Evolutionary conservation across 2,329 filamentous ascomycete genomes (phyloP).

Genomic region (Lomentospora prolificans): DNA sequence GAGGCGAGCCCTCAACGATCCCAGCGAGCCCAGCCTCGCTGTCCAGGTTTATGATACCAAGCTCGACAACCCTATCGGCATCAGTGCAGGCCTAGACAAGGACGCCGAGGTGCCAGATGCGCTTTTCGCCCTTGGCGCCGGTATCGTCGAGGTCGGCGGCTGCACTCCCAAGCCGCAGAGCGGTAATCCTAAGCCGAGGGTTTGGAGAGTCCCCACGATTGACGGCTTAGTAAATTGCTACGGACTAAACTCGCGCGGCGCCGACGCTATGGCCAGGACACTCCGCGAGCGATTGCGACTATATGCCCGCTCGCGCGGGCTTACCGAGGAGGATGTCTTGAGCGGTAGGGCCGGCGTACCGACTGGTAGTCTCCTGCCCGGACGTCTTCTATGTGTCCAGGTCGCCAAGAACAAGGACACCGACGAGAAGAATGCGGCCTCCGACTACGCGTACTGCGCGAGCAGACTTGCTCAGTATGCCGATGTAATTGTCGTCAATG

Average conservation of each 20-base stretch:
- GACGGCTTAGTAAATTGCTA: slow-evolving; percentile 92
- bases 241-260: slow-evolving; percentile 85
- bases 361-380: slow-evolving; percentile 67
- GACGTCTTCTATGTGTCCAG: slow-evolving; percentile 78
- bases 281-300: slow-evolving; percentile 68
- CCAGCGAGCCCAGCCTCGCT: slow-evolving; percentile 28
- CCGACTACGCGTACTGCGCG: slow-evolving; percentile 83
- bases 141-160: slow-evolving; percentile 85
- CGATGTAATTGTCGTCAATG: slow-evolving; percentile 95
- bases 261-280: slow-evolving; percentile 72
- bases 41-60: slow-evolving; percentile 62
- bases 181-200: slow-evolving; percentile 78
- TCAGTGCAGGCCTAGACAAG: slow-evolving; percentile 94
- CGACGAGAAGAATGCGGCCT: slow-evolving; percentile 70
- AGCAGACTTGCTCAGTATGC: slow-evolving; percentile 74
- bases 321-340: slow-evolving; percentile 64
- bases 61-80: slow-evolving; percentile 80
- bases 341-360: slow-evolving; percentile 70
- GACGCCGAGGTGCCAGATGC: slow-evolving; percentile 79
- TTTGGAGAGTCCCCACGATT: slow-evolving; percentile 76
- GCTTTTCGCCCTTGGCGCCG: slow-evolving; percentile 75
- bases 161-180: slow-evolving; percentile 78
- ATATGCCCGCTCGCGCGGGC: slow-evolving; percentile 62
- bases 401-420: slow-evolving; percentile 96
- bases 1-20: slow-evolving; percentile 28